These are phyloP conservation scores for Pythium inflatum DNA, from an alignment of 352 stramenopile species.

Conservation along the genomic window DNA sequence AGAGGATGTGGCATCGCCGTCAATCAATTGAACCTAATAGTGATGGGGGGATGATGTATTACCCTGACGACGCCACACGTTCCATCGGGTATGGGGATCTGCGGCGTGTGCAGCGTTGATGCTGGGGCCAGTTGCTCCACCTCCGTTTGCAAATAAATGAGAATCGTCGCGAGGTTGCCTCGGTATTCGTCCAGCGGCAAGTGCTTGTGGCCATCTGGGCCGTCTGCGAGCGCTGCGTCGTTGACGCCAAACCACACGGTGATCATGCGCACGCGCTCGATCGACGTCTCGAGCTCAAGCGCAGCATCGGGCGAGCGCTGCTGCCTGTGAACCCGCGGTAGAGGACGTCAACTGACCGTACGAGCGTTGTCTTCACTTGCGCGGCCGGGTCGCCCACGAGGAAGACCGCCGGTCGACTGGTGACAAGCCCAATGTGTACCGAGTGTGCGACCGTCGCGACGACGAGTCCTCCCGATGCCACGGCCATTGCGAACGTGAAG, in stretches of 20 bases:
- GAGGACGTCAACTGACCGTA: background rate
- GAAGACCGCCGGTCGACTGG: background rate
- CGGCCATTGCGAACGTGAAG: too few species aligned
- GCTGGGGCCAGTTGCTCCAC: background rate
- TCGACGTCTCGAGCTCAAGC: too few species aligned
- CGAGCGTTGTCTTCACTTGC: slow-evolving; percentile 19
- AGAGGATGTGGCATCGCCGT: too few species aligned
- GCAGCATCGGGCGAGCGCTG: too few species aligned
- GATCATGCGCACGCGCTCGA: too few species aligned
- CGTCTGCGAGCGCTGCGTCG: slow-evolving; percentile 42
- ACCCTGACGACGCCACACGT: too few species aligned
- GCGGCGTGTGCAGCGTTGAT: background rate
- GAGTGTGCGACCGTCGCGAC: too few species aligned
- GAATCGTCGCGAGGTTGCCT: slow-evolving; percentile 49
- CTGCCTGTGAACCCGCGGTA: background rate
- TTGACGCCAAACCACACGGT: slow-evolving; percentile 58
- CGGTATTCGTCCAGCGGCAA: slow-evolving; percentile 48
- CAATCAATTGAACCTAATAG: too few species aligned
- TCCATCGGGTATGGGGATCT: background rate
- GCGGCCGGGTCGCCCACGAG: background rate
- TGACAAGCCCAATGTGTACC: too few species aligned
- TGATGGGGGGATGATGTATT: too few species aligned
- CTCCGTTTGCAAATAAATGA: too few species aligned
- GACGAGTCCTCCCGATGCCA: too few species aligned
- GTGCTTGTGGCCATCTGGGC: slow-evolving; percentile 39